Evolutionary conservation across 768 basidiomycete species (phyloP).

Genomic region (Rhizopogon sp.): DNA sequence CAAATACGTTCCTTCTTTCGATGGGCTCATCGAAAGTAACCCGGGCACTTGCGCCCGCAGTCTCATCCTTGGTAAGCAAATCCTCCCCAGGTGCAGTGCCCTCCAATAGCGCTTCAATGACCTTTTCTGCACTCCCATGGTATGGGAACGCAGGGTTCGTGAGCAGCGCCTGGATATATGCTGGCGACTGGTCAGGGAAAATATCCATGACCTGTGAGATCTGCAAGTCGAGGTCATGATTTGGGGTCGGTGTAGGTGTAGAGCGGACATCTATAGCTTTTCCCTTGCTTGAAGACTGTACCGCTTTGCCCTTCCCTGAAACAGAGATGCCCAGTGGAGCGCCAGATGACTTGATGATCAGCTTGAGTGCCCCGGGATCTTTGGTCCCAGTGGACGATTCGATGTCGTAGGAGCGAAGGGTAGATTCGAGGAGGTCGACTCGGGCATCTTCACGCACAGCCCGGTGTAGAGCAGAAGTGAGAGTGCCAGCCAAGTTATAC

Average conservation of each 20-base stretch:
- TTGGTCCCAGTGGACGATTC: constrained; percentile 9
- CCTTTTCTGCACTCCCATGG: constrained; percentile 50
- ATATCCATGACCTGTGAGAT: constrained; percentile 73
- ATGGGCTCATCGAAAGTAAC: constrained; percentile 12
- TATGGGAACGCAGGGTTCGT: constrained; percentile 41
- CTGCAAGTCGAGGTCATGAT: constrained; percentile 49
- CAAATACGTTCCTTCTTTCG: constrained; percentile 69
- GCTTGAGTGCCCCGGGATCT: constrained; percentile 54
- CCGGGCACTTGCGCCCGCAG: not conserved
- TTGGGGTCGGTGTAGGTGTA: constrained; percentile 12
- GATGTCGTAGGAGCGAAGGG: constrained; percentile 38
- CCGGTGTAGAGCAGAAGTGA: constrained; percentile 39
- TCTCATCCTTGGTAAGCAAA: constrained; percentile 16
- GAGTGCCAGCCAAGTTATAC: constrained; percentile 51
- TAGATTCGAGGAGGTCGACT: constrained; percentile 50
- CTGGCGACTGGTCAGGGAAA: constrained; percentile 53
- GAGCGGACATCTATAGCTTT: constrained; percentile 34
- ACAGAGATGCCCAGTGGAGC: constrained; percentile 32
- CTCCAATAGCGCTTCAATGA: constrained; percentile 72
- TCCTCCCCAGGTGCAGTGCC: constrained; percentile 52
- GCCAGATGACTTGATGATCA: constrained; percentile 61
- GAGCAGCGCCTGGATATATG: constrained; percentile 58
- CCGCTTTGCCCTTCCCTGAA: constrained; percentile 24
- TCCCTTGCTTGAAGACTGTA: constrained; percentile 24
- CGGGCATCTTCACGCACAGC: constrained; percentile 53